Conservation (phyloP, 1,284 basidiomycete species). For the Phenoliferia sp. region DNA sequence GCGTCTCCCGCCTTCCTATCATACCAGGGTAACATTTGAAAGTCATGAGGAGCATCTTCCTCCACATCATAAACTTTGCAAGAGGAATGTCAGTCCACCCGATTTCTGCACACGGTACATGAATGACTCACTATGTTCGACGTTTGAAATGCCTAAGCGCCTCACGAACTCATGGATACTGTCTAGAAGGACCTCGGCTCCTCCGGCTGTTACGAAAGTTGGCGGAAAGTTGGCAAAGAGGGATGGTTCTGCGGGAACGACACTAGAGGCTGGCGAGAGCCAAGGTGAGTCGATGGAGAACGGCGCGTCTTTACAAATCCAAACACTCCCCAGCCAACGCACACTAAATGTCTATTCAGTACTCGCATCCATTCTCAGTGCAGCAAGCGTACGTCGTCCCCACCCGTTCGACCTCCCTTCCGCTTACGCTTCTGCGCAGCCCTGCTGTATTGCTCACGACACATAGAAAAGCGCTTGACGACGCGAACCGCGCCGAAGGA, state of each 20-base stretch:
- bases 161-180: neutral
- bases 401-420: neutral
- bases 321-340: too few relatives aligned
- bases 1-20: neutral
- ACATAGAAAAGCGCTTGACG: neutral
- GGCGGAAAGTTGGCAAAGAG: conserved; percentile 8
- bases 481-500: neutral
- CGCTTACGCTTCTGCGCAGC: neutral
- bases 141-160: neutral
- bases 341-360: neutral
- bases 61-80: neutral
- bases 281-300: conserved; percentile 6
- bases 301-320: too few relatives aligned
- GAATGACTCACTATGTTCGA: neutral
- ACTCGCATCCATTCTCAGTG: neutral
- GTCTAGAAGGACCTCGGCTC: conserved; percentile 4
- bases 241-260: neutral
- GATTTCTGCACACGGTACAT: neutral
- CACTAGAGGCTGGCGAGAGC: conserved; percentile 4
- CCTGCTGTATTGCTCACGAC: neutral
- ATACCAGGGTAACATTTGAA: neutral
- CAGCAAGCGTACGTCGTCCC: neutral
- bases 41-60: neutral
- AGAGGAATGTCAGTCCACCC: neutral
- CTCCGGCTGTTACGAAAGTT: conserved; percentile 3